Evolutionary conservation across 140 eudicot species (phyloP).

Genomic region (Bidens hawaiensis): DNA sequence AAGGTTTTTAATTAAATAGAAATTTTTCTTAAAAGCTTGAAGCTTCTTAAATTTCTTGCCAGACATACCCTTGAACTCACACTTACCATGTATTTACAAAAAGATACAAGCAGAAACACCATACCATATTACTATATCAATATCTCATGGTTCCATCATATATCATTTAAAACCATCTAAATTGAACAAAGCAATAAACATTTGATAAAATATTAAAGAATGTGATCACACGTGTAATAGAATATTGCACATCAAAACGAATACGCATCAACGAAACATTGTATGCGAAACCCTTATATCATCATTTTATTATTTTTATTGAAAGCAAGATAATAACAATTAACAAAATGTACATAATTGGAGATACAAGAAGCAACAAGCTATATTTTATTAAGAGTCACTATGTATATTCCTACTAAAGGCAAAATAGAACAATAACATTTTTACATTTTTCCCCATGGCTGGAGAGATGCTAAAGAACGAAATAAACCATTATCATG

Average conservation of each 20-base stretch:
- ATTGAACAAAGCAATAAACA: no score
- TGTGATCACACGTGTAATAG: not conserved
- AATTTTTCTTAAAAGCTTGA: no score
- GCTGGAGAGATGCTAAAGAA: not conserved
- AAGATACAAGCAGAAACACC: no score
- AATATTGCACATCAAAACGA: not conserved
- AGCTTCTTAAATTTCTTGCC: no score
- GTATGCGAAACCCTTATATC: not conserved
- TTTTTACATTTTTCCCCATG: not conserved
- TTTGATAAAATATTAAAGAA: no score
- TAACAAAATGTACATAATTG: not conserved
- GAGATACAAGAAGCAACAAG: not conserved
- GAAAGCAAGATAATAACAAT: not conserved
- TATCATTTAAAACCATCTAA: not conserved
- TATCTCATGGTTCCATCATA: no score
- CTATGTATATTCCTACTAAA: not conserved
- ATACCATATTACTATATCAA: no score
- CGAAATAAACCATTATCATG: not conserved
- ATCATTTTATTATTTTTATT: not conserved
- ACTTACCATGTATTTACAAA: no score
- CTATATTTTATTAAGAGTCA: not conserved
- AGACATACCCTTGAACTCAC: no score
- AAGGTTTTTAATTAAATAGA: no score
- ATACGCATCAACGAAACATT: conserved; percentile 2
- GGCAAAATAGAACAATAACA: not conserved